Evolutionary conservation across 345 rosid species (phyloP), one percentile per base, ranked within the genome.

Genomic region (Theobroma cacao): DNA sequence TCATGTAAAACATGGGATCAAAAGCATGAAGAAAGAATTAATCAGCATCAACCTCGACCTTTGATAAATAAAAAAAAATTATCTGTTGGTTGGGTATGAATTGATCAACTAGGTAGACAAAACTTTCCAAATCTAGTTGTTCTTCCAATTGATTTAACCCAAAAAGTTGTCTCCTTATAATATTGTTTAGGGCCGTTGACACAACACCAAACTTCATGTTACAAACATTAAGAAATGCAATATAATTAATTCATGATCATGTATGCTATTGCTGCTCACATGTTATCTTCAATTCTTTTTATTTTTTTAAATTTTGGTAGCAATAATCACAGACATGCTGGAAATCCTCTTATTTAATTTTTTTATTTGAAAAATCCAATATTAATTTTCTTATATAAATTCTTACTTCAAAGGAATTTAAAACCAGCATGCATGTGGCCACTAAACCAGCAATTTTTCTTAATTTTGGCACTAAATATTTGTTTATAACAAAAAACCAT

Each of bases 401-500:
- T n/a, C n/a, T n/a, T 20, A 3, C 34, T n/a, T 40, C 48, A 36
- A 59, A 38, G 13, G 22, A 30, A 60, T 24, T 18, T n/a, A n/a
- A 75, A 61, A 43, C 24, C 56, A 41, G 56, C 40, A 60, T 59
- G 78, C 78, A 75, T 18, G 33, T 75, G 69, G 58, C 78, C 78
- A 61, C 59, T 34, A 60, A 74, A 59, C 28, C 10, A 61, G 31
- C 69, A 11, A 38, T 0, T 13, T n/a, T 36, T 53, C 63, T 53
- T 50, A 53, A 72, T 72, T 24, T 31, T n/a, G 30, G 24, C 41
- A 52, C 43, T 72, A 5, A 31, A 53, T 55, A 52, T 33, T 52
- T 2, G 20, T 72, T 72, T n/a, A n/a, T n/a, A n/a, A n/a, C n/a
- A n/a, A n/a, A 33, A 72, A 50, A 11, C 43, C 28, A 28, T n/a